Percentiles rank a stretch among this genome's conserved stretches.
These are phyloP conservation scores for Zygoascus biomembranicola DNA, from an alignment of 805 yeast species.

Conservation along the genomic window DNA sequence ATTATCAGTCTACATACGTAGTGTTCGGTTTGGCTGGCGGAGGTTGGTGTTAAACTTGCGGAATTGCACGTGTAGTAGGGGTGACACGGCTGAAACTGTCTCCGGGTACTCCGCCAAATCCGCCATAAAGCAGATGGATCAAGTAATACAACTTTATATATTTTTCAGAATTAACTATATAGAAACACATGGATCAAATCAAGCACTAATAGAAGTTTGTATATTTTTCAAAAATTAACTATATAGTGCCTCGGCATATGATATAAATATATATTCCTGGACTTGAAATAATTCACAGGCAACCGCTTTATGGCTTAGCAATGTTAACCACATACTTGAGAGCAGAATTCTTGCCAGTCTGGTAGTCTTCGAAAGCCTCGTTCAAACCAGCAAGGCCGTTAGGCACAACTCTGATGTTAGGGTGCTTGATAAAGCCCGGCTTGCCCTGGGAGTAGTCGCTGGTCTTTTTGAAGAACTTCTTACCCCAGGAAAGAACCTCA, in stretches of 20 bases:
- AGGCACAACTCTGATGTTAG: neutral
- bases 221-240: too few species aligned
- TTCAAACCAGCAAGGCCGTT: neutral
- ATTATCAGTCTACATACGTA: too few species aligned
- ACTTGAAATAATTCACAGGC: too few species aligned
- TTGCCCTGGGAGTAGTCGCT: neutral
- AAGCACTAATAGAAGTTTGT: too few species aligned
- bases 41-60: neutral
- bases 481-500: conserved; percentile 6
- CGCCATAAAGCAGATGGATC: neutral
- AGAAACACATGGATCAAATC: neutral
- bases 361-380: neutral
- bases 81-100: neutral
- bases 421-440: neutral
- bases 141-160: too few species aligned
- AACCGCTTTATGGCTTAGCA: neutral
- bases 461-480: neutral
- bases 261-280: too few species aligned
- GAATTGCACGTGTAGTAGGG: neutral
- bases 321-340: neutral
- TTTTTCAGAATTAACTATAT: too few species aligned
- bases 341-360: neutral
- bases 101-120: neutral
- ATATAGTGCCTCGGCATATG: too few species aligned
- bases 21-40: too few species aligned